Conservation (phyloP, 192 early-diverging fungal genomes). For the Umbelopsis vinacea region DNA sequence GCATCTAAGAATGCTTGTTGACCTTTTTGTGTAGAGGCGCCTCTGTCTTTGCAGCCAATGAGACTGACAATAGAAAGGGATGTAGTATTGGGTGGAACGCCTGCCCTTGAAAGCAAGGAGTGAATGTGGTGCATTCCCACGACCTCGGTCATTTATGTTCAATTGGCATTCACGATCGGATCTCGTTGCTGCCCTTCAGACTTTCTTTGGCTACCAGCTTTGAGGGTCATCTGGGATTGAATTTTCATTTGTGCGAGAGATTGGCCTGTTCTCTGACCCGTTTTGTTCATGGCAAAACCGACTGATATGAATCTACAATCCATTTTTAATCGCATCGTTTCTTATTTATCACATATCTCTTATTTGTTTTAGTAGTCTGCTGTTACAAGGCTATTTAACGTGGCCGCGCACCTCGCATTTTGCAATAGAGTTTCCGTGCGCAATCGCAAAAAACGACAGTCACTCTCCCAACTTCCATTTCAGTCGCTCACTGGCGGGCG, state of each 20-base stretch:
- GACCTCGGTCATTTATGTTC: neutral
- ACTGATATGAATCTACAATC: too few species aligned
- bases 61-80: conserved; percentile 1
- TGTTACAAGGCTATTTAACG: too few species aligned
- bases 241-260: neutral
- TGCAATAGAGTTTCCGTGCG: too few species aligned
- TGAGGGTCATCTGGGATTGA: conserved; percentile 4
- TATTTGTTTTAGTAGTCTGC: too few species aligned
- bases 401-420: too few species aligned
- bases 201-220: neutral
- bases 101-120: neutral
- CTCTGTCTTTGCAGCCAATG: conserved; percentile 17
- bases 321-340: too few species aligned
- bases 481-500: neutral
- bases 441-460: neutral
- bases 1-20: conserved; percentile 13
- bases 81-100: neutral
- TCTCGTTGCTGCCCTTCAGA: neutral
- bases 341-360: too few species aligned
- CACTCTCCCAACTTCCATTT: neutral
- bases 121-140: conserved; percentile 14
- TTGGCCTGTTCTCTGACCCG: neutral
- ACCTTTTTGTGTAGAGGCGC: neutral
- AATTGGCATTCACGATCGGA: conserved; percentile 6
- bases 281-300: neutral